Percentiles rank a stretch among this genome's conserved stretches.
These are phyloP conservation scores for Rhodotorula sp. DNA, from an alignment of 1,284 basidiomycete genomes.

Conservation along the genomic window DNA sequence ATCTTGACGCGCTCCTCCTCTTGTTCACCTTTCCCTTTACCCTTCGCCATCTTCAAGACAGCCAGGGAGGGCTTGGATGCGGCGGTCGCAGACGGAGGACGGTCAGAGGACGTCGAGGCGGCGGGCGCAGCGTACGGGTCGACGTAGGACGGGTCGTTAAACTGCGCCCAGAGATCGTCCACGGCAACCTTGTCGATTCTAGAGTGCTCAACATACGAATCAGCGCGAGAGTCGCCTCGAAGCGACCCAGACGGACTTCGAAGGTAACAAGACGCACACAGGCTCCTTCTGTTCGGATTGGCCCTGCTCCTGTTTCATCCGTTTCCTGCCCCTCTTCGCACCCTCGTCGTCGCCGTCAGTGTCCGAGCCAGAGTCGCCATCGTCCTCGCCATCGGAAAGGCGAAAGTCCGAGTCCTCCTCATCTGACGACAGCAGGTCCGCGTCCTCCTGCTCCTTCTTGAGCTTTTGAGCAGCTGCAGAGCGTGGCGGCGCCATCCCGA, in stretches of 20 bases:
- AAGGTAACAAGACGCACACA: background rate
- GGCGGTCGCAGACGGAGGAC: background rate
- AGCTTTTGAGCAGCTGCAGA: background rate
- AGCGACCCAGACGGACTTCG: background rate
- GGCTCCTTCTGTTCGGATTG: background rate
- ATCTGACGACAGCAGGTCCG: constrained; percentile 29
- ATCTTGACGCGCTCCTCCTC: constrained; percentile 58
- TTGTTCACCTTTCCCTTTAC: constrained; percentile 18
- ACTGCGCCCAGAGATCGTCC: constrained; percentile 42
- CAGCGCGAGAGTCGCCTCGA: background rate
- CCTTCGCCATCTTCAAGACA: background rate
- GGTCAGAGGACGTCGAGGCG: background rate
- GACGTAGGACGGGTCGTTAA: constrained; percentile 25
- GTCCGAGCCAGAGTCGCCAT: constrained; percentile 17
- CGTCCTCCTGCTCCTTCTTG: constrained; percentile 20
- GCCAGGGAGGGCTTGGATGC: background rate
- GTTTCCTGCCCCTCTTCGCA: constrained; percentile 2
- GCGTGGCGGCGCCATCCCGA: constrained; percentile 20
- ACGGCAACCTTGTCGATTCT: constrained; percentile 35
- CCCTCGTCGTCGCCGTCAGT: constrained; percentile 9
- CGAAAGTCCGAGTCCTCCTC: constrained; percentile 30
- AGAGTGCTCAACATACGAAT: background rate
- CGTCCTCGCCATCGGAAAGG: constrained; percentile 6
- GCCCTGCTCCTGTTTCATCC: background rate
- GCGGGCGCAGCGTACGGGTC: constrained; percentile 13